Evolutionary conservation across 2,329 filamentous ascomycete genomes (phyloP).

Genomic region (Colletotrichum sidae): DNA sequence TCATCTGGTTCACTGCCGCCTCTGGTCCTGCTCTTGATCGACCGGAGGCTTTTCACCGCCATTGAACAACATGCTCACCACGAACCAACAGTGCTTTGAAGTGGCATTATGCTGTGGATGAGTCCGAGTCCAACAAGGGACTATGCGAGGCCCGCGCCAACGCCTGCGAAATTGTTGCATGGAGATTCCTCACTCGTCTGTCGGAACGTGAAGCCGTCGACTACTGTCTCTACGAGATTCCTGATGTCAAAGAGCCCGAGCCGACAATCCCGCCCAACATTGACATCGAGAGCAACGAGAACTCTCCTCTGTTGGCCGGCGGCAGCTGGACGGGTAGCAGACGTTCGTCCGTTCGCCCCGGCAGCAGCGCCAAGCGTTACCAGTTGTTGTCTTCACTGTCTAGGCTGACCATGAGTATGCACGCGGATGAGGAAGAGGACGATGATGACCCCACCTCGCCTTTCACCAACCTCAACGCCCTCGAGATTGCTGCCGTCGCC

Average conservation of each 20-base stretch:
- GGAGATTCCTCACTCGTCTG: slow-evolving; percentile 78
- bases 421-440: slow-evolving; percentile 51
- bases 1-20: background rate
- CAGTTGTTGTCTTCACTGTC: slow-evolving; percentile 67
- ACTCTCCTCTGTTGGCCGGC: slow-evolving; percentile 58
- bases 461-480: slow-evolving; percentile 84
- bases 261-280: slow-evolving; percentile 35
- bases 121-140: slow-evolving; percentile 67
- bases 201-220: slow-evolving; percentile 80
- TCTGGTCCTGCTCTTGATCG: too few species aligned
- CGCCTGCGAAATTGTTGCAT: slow-evolving; percentile 85
- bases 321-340: slow-evolving; percentile 40
- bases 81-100: slow-evolving; percentile 70
- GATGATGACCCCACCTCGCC: slow-evolving; percentile 74
- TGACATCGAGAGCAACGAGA: slow-evolving; percentile 61
- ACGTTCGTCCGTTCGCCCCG: slow-evolving; percentile 43
- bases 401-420: slow-evolving; percentile 63
- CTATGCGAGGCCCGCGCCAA: slow-evolving; percentile 76
- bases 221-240: slow-evolving; percentile 79
- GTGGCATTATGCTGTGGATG: slow-evolving; percentile 76
- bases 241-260: slow-evolving; percentile 50
- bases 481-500: slow-evolving; percentile 87
- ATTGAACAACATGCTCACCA: too few species aligned
- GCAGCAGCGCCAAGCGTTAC: slow-evolving; percentile 58
- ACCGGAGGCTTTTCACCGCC: too few species aligned